A percentile compares a stretch with the other conserved stretches of the same genome.
Conservation (phyloP, 1,139 yeast genomes). For the Dujonia santamariae region DNA sequence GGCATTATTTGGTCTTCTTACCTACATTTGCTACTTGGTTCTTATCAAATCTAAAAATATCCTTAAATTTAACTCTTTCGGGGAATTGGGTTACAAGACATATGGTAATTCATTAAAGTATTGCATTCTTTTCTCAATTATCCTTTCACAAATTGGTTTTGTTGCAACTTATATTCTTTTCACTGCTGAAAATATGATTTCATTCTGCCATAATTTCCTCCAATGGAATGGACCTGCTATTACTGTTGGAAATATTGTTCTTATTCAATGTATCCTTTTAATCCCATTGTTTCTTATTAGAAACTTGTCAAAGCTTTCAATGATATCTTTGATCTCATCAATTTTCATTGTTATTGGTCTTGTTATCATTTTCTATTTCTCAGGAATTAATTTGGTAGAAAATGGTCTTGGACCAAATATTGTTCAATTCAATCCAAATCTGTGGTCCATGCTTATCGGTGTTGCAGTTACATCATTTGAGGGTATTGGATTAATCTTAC, state of each 20-base stretch:
- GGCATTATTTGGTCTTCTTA: conserved; percentile 57
- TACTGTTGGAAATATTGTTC: conserved; percentile 36
- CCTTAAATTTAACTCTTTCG: conserved; percentile 66
- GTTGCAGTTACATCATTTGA: conserved; percentile 82
- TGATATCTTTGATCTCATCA: conserved; percentile 67
- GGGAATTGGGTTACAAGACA: conserved; percentile 65
- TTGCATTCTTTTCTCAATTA: conserved; percentile 58
- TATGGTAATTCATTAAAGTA: conserved; percentile 62
- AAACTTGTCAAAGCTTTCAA: conserved; percentile 66
- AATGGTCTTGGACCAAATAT: conserved; percentile 53
- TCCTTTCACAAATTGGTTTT: conserved; percentile 71
- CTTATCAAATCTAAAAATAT: conserved; percentile 54
- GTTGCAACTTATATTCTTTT: conserved; percentile 75
- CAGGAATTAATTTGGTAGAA: conserved; percentile 41
- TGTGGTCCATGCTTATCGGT: conserved; percentile 75
- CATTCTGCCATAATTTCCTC: conserved; percentile 29
- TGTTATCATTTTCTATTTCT: conserved; percentile 57
- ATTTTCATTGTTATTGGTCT: conserved; percentile 63
- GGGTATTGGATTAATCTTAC: conserved; percentile 75
- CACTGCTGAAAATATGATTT: conserved; percentile 64
- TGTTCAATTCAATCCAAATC: conserved; percentile 49
- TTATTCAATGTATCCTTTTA: conserved; percentile 54
- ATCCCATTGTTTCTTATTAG: conserved; percentile 70
- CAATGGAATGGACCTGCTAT: conserved; percentile 10
- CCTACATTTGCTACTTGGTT: conserved; percentile 68